These are phyloP conservation scores for Pythium sukuiense DNA, from an alignment of 352 stramenopile species.

Conservation along the genomic window DNA sequence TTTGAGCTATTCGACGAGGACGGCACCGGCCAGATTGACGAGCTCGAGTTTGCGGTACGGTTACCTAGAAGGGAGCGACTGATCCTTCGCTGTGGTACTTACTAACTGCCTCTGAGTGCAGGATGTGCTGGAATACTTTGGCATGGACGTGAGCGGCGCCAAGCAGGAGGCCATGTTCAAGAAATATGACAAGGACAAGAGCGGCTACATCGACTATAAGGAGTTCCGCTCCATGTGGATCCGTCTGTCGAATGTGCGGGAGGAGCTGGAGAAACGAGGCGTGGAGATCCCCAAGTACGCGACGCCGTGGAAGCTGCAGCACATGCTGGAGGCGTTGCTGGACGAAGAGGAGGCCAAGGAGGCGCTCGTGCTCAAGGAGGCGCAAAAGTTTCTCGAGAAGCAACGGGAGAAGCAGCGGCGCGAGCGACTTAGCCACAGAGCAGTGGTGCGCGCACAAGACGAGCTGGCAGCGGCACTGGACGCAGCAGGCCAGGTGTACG, in stretches of 20 bases:
- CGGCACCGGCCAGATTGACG: slow-evolving; percentile 88
- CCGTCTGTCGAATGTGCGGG: slow-evolving; percentile 69
- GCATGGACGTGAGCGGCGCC: slow-evolving; percentile 82
- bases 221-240: slow-evolving; percentile 95
- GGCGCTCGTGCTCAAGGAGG: slow-evolving; percentile 72
- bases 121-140: slow-evolving; percentile 93
- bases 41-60: slow-evolving; percentile 90
- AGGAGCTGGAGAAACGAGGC: slow-evolving; percentile 85
- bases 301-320: slow-evolving; percentile 72
- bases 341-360: slow-evolving; percentile 90
- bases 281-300: slow-evolving; percentile 89
- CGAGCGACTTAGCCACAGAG: slow-evolving; percentile 44
- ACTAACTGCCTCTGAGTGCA: slow-evolving; percentile 12
- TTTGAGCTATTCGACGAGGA: slow-evolving; percentile 93
- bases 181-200: slow-evolving; percentile 92
- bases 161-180: slow-evolving; percentile 92
- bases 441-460: slow-evolving; percentile 68
- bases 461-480: slow-evolving; percentile 89
- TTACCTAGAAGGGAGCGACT: neutral
- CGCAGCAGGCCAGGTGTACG: slow-evolving; percentile 91
- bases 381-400: slow-evolving; percentile 67
- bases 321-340: slow-evolving; percentile 87
- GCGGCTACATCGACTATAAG: slow-evolving; percentile 91
- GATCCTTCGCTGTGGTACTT: neutral
- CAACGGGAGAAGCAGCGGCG: slow-evolving; percentile 72